phyloP scores from a whole-genome alignment of 1,139 yeast genomes.

The Yamadazyma conglobata region DNA sequence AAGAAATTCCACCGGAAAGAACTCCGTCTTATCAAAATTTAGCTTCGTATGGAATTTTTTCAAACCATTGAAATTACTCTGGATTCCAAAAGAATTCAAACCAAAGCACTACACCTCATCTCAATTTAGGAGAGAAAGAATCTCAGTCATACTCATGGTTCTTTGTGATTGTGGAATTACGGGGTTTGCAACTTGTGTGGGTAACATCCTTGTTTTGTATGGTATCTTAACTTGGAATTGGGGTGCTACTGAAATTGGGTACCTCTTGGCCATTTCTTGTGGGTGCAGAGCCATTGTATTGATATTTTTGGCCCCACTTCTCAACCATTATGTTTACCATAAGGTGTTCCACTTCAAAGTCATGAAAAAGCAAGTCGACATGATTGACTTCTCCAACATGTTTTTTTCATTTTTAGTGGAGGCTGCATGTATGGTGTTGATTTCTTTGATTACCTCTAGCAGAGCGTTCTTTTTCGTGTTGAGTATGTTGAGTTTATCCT shows the following conservation, averaged over 20 bases:
- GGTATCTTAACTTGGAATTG: conserved; percentile 57
- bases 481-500: conserved; percentile 37
- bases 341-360: conserved; percentile 27
- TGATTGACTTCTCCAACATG: conserved; percentile 45
- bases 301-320: conserved; percentile 30
- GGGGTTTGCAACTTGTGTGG: conserved; percentile 22
- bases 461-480: conserved; percentile 15
- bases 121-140: conserved; percentile 18
- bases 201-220: conserved; percentile 46
- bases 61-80: conserved; percentile 43
- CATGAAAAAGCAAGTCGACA: conserved; percentile 47
- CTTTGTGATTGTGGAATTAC: conserved; percentile 36
- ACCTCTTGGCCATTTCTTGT: conserved; percentile 53
- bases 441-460: conserved; percentile 17
- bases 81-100: conserved; percentile 34
- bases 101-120: conserved; percentile 11
- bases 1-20: background rate
- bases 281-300: conserved; percentile 32
- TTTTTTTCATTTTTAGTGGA: conserved; percentile 30
- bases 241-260: conserved; percentile 57
- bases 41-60: too few relatives aligned
- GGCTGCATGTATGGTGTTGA: conserved; percentile 32
- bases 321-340: conserved; percentile 28
- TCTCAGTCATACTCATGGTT: conserved; percentile 43
- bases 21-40: background rate